Conservation (phyloP, 2,329 filamentous ascomycete species). For the Colletotrichum simmondsii region DNA sequence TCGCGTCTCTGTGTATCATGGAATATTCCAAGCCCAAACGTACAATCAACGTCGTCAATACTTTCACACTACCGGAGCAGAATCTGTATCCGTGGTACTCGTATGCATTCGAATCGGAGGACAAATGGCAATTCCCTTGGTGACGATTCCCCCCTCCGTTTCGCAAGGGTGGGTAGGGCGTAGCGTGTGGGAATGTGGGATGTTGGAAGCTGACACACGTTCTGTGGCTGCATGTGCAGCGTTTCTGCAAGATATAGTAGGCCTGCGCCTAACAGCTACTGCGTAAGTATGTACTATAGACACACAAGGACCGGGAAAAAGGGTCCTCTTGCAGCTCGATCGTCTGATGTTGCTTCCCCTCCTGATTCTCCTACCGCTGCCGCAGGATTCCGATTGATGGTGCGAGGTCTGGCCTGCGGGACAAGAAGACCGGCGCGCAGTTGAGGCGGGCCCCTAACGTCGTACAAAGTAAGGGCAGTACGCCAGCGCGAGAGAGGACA, state of each 20-base stretch:
- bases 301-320: constrained; percentile 7
- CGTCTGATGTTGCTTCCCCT: constrained; percentile 25
- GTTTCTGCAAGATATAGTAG: constrained; percentile 11
- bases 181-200: constrained; percentile 5
- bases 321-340: constrained; percentile 25
- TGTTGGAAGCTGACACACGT: neutral
- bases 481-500: neutral
- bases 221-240: neutral
- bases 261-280: neutral
- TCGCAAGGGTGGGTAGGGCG: neutral
- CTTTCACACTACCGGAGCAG: neutral
- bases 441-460: neutral
- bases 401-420: constrained; percentile 12
- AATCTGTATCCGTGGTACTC: neutral
- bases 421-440: neutral
- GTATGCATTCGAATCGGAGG: neutral
- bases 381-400: constrained; percentile 12
- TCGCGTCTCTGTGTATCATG: neutral
- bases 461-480: neutral
- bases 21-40: neutral
- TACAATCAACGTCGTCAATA: neutral
- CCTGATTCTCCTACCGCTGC: constrained; percentile 14
- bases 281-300: neutral
- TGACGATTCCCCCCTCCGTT: neutral
- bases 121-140: neutral